A percentile compares a stretch with the other conserved stretches of the same genome.
Evolutionary conservation across 371 early-diverging fungal genomes (phyloP).

Genomic region (Rhizopus stolonifer): DNA sequence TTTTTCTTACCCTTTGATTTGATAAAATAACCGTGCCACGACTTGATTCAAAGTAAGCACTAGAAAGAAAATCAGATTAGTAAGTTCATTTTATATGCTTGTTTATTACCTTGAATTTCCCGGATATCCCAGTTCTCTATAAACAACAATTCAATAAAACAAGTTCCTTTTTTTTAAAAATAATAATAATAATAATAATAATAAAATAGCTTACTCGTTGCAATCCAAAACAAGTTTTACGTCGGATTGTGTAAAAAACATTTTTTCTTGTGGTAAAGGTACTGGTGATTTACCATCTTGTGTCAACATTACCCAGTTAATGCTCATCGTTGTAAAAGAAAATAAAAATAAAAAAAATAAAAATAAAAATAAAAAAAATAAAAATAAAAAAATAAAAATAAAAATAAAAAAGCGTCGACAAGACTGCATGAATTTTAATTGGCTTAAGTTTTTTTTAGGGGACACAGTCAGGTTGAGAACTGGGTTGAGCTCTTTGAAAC

Average conservation of each 20-base stretch:
- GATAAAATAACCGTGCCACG: conserved; percentile 40
- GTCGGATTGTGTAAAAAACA: conserved; percentile 33
- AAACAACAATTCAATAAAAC: conserved; percentile 4
- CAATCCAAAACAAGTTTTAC: conserved; percentile 42
- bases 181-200: not conserved
- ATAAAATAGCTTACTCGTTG: conserved; percentile 24
- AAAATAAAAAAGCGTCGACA: conserved; percentile 6
- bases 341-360: conserved; percentile 1
- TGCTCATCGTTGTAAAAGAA: conserved; percentile 37
- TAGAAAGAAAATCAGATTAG: not conserved
- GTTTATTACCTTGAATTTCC: conserved; percentile 33
- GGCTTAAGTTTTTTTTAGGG: conserved; percentile 29
- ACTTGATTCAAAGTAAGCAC: conserved; percentile 32
- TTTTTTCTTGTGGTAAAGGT: conserved; percentile 53
- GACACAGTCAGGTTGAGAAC: conserved; percentile 78
- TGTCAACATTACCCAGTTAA: conserved; percentile 56
- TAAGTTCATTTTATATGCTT: not conserved
- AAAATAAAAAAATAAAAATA: conserved; percentile 1
- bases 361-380: conserved; percentile 2
- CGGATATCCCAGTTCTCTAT: conserved; percentile 35
- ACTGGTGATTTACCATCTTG: conserved; percentile 37
- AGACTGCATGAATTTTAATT: not conserved
- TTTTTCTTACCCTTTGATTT: conserved; percentile 46
- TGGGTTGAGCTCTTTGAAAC: conserved; percentile 71
- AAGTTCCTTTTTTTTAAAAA: not conserved